Conservation (phyloP, 2,329 filamentous ascomycete species). For the Fusarium chlamydosporum region DNA sequence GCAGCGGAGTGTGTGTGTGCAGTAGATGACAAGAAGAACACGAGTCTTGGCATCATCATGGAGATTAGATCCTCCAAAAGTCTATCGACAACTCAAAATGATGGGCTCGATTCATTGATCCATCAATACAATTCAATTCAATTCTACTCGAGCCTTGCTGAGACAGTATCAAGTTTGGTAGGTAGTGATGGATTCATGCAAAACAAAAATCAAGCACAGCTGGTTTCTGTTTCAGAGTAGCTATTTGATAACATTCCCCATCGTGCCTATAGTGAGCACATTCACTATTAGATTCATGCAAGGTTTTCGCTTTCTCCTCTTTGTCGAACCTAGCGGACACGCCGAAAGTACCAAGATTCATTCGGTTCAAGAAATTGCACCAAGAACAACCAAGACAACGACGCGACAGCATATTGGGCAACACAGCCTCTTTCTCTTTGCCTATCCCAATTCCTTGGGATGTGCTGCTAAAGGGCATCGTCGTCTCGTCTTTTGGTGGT, state of each 20-base stretch:
- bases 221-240: conserved; percentile 12
- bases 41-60: conserved; percentile 36
- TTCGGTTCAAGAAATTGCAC: conserved; percentile 16
- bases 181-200: conserved; percentile 3
- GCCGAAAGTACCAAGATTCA: conserved; percentile 18
- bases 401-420: conserved; percentile 4
- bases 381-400: conserved; percentile 22
- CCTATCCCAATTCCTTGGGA: conserved; percentile 16
- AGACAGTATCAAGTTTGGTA: not conserved
- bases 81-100: conserved; percentile 31
- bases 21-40: conserved; percentile 19
- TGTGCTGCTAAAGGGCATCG: not conserved
- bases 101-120: conserved; percentile 14
- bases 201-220: not conserved
- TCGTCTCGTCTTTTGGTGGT: not conserved
- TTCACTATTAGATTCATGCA: conserved; percentile 13
- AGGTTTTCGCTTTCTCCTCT: conserved; percentile 7
- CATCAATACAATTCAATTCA: not conserved
- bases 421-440: conserved; percentile 22
- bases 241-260: conserved; percentile 31
- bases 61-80: conserved; percentile 11
- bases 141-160: not conserved
- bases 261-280: conserved; percentile 16
- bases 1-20: conserved; percentile 4
- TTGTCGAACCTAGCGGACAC: conserved; percentile 11